Conservation (phyloP, 768 basidiomycete species). For the Rubroboletus satanas region DNA sequence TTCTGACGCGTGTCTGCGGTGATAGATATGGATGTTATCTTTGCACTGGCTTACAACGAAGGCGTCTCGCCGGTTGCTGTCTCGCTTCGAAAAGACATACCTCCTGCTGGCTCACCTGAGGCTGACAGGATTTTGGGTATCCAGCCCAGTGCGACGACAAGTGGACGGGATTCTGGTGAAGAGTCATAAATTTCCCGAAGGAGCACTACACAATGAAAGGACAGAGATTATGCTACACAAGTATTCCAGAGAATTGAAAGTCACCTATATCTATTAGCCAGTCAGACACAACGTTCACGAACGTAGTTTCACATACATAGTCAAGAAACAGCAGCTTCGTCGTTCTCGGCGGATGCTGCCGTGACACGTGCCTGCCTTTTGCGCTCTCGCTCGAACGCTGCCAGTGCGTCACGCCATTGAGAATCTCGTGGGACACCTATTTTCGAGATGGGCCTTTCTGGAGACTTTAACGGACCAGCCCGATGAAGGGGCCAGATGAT, state of each 20-base stretch:
- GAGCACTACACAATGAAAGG: neutral
- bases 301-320: neutral
- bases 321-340: neutral
- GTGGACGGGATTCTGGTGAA: constrained; percentile 4
- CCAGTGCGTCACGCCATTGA: constrained; percentile 28
- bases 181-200: neutral
- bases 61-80: constrained; percentile 43
- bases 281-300: neutral
- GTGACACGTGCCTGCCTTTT: constrained; percentile 24
- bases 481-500: constrained; percentile 53
- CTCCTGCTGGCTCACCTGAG: constrained; percentile 41
- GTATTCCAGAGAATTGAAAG: neutral
- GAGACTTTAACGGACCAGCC: constrained; percentile 34
- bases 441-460: constrained; percentile 18
- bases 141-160: constrained; percentile 4
- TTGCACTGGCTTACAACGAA: constrained; percentile 43
- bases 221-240: neutral
- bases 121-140: constrained; percentile 43
- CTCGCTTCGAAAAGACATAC: constrained; percentile 43
- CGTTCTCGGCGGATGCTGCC: neutral
- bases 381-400: constrained; percentile 30
- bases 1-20: neutral
- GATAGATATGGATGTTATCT: constrained; percentile 45
- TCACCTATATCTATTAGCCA: neutral
- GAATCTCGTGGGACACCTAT: constrained; percentile 19